phyloP scores from a whole-genome alignment of 73 alveolate species.

The Chromera velia region DNA sequence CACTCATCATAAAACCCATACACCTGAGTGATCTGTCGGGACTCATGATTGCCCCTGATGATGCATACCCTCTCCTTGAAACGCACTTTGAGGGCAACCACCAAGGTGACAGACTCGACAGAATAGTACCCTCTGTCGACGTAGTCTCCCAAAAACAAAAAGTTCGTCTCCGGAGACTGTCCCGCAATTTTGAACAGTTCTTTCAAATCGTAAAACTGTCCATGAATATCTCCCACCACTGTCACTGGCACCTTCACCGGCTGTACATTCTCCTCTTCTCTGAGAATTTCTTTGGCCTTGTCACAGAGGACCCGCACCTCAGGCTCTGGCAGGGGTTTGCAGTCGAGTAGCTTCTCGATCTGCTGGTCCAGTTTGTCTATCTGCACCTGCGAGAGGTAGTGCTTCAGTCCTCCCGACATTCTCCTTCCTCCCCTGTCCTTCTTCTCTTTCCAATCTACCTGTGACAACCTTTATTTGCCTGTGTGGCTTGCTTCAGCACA shows the following conservation, averaged over 20 bases:
- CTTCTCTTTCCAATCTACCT: too few relatives aligned
- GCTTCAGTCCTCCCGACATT: too few relatives aligned
- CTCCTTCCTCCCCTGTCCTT: too few relatives aligned
- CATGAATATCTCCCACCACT: constrained; percentile 87
- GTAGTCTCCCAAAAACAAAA: constrained; percentile 58
- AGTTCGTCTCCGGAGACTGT: constrained; percentile 71
- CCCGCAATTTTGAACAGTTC: constrained; percentile 74
- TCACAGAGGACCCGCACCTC: not conserved
- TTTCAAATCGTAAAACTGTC: constrained; percentile 79
- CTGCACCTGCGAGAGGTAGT: not conserved
- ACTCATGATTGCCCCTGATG: constrained; percentile 66
- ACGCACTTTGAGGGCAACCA: constrained; percentile 58
- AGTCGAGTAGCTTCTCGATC: not conserved
- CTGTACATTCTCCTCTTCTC: constrained; percentile 64
- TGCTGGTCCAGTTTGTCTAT: not conserved
- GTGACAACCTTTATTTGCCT: too few relatives aligned
- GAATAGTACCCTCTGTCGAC: constrained; percentile 62
- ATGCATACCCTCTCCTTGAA: constrained; percentile 54
- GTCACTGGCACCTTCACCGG: constrained; percentile 76
- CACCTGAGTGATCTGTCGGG: constrained; percentile 61
- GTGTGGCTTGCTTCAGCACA: too few relatives aligned
- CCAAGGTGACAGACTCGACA: constrained; percentile 57
- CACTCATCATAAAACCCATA: constrained; percentile 89
- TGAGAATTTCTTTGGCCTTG: not conserved
- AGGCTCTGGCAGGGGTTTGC: not conserved